Evolutionary conservation across 352 stramenopile species (phyloP), one percentile per base, ranked within the genome.

Genomic region (Globisporangium yorkense): DNA sequence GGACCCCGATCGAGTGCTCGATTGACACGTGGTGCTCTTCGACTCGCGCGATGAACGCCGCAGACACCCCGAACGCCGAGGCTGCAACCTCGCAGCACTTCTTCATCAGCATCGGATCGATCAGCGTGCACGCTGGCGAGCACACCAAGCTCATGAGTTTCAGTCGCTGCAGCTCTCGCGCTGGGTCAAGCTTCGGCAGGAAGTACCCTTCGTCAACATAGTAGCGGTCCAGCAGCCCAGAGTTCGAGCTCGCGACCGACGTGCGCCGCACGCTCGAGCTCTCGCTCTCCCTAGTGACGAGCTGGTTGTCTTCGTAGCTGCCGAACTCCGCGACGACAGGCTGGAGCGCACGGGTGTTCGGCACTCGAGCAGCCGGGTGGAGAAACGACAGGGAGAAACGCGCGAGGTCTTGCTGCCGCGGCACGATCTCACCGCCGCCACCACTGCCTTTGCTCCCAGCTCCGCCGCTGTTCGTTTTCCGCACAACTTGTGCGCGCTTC

Each of bases 101-200:
- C 46, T 77, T 62, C 77, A 86, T 88, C 16, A 86, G 57, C 15
- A 59, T 71, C 43, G 73, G 77, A 44, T 88, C 77, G 9, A 84
- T 65, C 3, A 86, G 64, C 20, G 77, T 86, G 37, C 73, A 86
- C 37, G 77, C 77, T 27, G 71, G 77, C 9, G 77, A 86, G 31
- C 73, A 72, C 37, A 86, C 70, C 31, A 83, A 52, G 47, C 75
- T 62, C 52, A 88, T 65, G 12, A 88, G 56, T 51, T 75, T 71
- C 13, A 88, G 59, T 0, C 77, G 74, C 44, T 75, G 65, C 50
- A 62, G 44, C 65, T 88, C 77, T 0, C 61, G 63, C 29, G 51
- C 21, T n/a, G 63, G 40, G 13, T 86, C 71, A 18, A 84, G 20
- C 43, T 74, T 71, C 7, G 74, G 66, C 46, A 72, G 35, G 51